Conservation (phyloP, 768 basidiomycete species). For the Lepiota venenata region DNA sequence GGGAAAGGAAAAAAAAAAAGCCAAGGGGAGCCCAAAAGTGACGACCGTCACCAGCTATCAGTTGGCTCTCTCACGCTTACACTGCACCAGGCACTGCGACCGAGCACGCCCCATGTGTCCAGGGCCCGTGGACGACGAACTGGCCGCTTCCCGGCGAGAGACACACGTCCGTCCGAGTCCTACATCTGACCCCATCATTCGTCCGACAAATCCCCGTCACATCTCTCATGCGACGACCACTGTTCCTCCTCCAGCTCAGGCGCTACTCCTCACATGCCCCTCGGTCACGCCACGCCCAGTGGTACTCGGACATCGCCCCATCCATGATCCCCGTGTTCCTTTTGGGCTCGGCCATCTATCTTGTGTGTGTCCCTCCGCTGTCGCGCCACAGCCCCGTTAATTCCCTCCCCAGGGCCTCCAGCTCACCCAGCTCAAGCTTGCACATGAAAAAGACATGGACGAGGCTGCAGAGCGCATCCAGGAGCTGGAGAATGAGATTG, state of each 20-base stretch:
- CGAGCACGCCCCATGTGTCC: too few relatives aligned
- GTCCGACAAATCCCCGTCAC: constrained; percentile 6
- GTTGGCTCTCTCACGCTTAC: constrained; percentile 2
- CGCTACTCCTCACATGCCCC: constrained; percentile 12
- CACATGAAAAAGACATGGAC: constrained; percentile 69
- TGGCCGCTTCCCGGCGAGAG: too few relatives aligned
- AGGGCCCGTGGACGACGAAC: too few relatives aligned
- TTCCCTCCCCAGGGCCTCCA: constrained; percentile 52
- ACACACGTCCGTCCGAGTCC: not conserved
- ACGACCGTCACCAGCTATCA: not conserved
- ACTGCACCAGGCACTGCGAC: too few relatives aligned
- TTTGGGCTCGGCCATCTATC: constrained; percentile 75
- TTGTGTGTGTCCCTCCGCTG: constrained; percentile 38
- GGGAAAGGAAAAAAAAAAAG: constrained; percentile 18
- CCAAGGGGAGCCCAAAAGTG: not conserved
- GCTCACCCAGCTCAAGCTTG: constrained; percentile 55
- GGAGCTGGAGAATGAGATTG: constrained; percentile 59
- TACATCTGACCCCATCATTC: not conserved
- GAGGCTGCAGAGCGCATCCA: constrained; percentile 53
- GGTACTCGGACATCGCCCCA: constrained; percentile 69
- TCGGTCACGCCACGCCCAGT: constrained; percentile 53
- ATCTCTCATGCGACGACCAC: not conserved
- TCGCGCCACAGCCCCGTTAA: not conserved
- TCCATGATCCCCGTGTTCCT: constrained; percentile 78
- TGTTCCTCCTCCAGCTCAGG: constrained; percentile 14